Base-by-base conservation (phyloP, 805 yeast genomes). In the Saturnispora dispora region DNA sequence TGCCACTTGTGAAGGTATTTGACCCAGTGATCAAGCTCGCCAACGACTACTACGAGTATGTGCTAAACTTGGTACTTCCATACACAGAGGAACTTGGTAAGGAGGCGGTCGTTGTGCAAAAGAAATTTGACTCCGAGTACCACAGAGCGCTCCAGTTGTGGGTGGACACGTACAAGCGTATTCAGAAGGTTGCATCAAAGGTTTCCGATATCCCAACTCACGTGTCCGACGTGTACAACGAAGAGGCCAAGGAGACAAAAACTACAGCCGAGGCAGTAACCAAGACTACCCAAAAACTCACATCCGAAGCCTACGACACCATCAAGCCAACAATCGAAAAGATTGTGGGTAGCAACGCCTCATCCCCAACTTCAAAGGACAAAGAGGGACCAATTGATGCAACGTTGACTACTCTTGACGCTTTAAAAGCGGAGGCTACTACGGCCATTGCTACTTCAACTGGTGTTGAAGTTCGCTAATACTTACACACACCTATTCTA, bases 221-320 rank as follows among this genome's bases (percentile, higher is more conserved):
- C 51, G 66, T 68, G 32, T 46, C 59, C n/a, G 58, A 57, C 20
- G 62, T 63, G 27, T 70, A 68, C 55, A 39, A 53, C 15, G 57
- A 58, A 17, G 71, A 68, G 52, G 57, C 58, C 48, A 56, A 59
- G 13, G 63, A 68, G 27, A 55, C 59, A 4, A 54, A 60, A 1
- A 56, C 67, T 3, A 54, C 69, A 17, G 58, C 69, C 13, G 59
- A 59, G 27, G 72, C 71, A 2, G 56, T 70, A n/a, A 65, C 67
- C 2, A 65, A 67, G 45, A 65, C 74, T 17, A 65, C 73, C 22
- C 61, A 66, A 53, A 63, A 65, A 48, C 61, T 70, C 39, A 67
- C 73, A 2, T 60, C 56, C 40, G 72, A 70, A 55, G 72, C 71
- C 3, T 60, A 59, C 46, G 59, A 57, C 22, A 52, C 63, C 5